phyloP scores from a whole-genome alignment of 1,139 yeast genomes.

The Saccharomyces hybrid region DNA sequence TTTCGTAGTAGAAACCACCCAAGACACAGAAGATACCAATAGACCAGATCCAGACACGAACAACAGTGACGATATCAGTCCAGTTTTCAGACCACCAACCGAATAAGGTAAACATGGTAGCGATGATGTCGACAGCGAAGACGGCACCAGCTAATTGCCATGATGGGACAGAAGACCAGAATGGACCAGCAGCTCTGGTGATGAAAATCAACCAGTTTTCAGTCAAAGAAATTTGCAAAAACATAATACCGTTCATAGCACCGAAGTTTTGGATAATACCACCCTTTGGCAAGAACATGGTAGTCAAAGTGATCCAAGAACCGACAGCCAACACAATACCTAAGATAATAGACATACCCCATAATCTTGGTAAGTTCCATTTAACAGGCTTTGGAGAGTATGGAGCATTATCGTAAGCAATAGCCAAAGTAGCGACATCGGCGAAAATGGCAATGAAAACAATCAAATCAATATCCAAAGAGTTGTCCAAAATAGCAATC shows the following conservation, averaged over 20 bases:
- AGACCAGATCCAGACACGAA: constrained; percentile 89
- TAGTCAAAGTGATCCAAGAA: constrained; percentile 85
- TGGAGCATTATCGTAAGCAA: constrained; percentile 96
- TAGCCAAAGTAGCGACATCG: constrained; percentile 88
- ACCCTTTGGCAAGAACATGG: constrained; percentile 76
- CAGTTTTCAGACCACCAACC: constrained; percentile 98
- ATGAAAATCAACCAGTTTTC: constrained; percentile 93
- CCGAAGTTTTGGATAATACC: constrained; percentile 92
- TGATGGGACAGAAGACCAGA: constrained; percentile 86
- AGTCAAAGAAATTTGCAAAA: constrained; percentile 83
- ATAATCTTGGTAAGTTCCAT: constrained; percentile 95
- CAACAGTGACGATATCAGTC: constrained; percentile 91
- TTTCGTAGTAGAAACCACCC: constrained; percentile 91
- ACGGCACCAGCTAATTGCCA: constrained; percentile 94
- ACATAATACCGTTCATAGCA: constrained; percentile 80
- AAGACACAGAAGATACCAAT: constrained; percentile 91
- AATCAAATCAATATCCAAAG: constrained; percentile 75
- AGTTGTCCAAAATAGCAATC: constrained; percentile 81
- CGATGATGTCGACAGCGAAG: constrained; percentile 73
- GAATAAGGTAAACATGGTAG: constrained; percentile 82
- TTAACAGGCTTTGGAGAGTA: constrained; percentile 93
- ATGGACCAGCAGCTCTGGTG: constrained; percentile 90
- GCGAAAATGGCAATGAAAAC: constrained; percentile 91
- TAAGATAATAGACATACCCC: constrained; percentile 86
- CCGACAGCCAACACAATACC: constrained; percentile 77